A percentile compares a stretch with the other conserved stretches of the same genome.
Conservation (phyloP, 805 yeast genomes). For the Wickerhamomyces sydowiorum region DNA sequence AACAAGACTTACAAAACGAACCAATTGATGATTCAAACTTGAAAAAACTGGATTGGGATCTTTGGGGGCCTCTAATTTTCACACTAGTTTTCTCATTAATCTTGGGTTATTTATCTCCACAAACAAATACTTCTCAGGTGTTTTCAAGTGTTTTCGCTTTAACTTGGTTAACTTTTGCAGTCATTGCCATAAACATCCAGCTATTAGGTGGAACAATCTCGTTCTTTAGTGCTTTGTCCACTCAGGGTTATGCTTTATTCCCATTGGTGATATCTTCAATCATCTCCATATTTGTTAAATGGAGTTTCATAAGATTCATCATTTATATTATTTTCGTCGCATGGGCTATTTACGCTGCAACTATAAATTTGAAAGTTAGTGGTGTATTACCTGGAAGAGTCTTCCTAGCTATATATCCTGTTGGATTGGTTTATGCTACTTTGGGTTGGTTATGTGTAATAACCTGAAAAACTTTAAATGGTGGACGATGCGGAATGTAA, state of each 20-base stretch:
- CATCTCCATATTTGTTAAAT: constrained; percentile 40
- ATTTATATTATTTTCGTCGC: constrained; percentile 40
- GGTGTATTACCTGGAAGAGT: constrained; percentile 62
- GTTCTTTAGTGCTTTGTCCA: constrained; percentile 61
- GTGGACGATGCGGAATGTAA: too few species aligned
- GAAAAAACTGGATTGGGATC: constrained; percentile 46
- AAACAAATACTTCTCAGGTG: constrained; percentile 39
- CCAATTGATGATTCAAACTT: constrained; percentile 20
- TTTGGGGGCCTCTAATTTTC: constrained; percentile 70
- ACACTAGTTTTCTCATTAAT: constrained; percentile 49
- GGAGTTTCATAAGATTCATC: constrained; percentile 43
- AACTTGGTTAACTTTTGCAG: constrained; percentile 56
- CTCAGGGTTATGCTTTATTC: constrained; percentile 65
- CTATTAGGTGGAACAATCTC: constrained; percentile 56
- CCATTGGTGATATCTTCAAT: constrained; percentile 54
- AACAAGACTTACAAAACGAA: constrained; percentile 17
- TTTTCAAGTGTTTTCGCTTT: constrained; percentile 61
- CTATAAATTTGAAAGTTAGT: constrained; percentile 50
- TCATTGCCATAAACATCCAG: constrained; percentile 61
- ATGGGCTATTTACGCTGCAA: constrained; percentile 65
- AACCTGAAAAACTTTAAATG: constrained; percentile 27
- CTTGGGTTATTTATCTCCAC: constrained; percentile 25
- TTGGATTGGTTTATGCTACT: constrained; percentile 54
- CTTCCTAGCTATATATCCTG: constrained; percentile 59
- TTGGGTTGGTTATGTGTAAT: constrained; percentile 65